Conservation (phyloP, 345 rosid species). For the Hibiscus mutabilis region DNA sequence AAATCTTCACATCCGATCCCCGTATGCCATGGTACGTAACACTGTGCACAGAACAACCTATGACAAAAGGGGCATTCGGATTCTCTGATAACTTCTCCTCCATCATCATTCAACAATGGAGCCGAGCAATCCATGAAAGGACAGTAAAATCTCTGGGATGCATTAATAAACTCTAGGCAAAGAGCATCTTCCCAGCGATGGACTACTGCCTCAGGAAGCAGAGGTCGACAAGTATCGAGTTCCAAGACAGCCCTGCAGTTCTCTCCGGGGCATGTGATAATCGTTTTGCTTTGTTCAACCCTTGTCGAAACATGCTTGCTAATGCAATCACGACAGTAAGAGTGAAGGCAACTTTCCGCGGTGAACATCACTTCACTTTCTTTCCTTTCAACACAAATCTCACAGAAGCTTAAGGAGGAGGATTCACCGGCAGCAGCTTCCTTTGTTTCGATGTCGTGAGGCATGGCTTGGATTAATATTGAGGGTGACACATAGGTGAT, state of each 20-base stretch:
- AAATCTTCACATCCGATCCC: slow-evolving; percentile 31
- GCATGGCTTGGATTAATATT: not conserved
- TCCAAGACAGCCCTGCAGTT: slow-evolving; percentile 37
- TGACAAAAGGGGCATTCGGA: slow-evolving; percentile 64
- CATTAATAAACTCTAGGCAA: slow-evolving; percentile 35
- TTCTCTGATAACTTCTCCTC: slow-evolving; percentile 30
- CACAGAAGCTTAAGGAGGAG: slow-evolving; percentile 36
- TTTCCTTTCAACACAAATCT: slow-evolving; percentile 51
- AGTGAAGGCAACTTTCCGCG: slow-evolving; percentile 38
- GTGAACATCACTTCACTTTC: slow-evolving; percentile 34
- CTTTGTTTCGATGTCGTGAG: not conserved
- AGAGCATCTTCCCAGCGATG: slow-evolving; percentile 49
- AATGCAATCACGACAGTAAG: slow-evolving; percentile 48
- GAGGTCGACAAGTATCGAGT: slow-evolving; percentile 32
- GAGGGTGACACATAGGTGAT: not conserved
- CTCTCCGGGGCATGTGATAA: slow-evolving; percentile 48
- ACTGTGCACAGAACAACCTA: slow-evolving; percentile 43
- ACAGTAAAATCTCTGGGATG: slow-evolving; percentile 41
- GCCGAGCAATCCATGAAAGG: slow-evolving; percentile 72
- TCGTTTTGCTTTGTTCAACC: slow-evolving; percentile 19
- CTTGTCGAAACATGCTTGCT: slow-evolving; percentile 39
- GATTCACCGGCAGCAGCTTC: slow-evolving; percentile 23
- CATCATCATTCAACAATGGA: slow-evolving; percentile 36
- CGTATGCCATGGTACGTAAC: slow-evolving; percentile 38
- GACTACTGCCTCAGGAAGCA: slow-evolving; percentile 37